Evolutionary conservation across 1,139 yeast species (phyloP).

Genomic region (Pichia inconspicua): DNA sequence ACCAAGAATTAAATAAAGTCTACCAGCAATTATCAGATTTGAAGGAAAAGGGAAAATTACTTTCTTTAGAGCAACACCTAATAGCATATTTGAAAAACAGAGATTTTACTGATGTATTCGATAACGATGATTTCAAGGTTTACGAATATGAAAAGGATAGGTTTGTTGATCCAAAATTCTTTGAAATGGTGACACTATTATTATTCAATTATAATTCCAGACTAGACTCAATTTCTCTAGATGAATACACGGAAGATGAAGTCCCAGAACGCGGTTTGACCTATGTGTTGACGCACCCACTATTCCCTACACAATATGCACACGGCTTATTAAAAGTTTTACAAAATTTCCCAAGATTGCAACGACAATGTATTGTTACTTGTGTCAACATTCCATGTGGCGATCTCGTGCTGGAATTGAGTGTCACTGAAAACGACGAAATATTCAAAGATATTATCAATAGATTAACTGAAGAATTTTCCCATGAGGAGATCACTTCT

Average conservation of each 20-base stretch:
- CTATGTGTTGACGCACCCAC: conserved; percentile 78
- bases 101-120: conserved; percentile 8
- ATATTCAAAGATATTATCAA: conserved; percentile 62
- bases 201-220: conserved; percentile 17
- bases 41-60: conserved; percentile 15
- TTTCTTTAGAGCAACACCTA: conserved; percentile 18
- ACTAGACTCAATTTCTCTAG: conserved; percentile 10
- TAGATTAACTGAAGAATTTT: conserved; percentile 56
- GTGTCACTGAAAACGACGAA: conserved; percentile 43
- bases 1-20: conserved; percentile 16
- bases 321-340: conserved; percentile 47
- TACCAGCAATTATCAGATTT: conserved; percentile 19
- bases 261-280: conserved; percentile 57
- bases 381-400: conserved; percentile 60
- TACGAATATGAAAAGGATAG: conserved; percentile 64
- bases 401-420: conserved; percentile 57
- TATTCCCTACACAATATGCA: conserved; percentile 59
- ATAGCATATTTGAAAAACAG: conserved; percentile 22
- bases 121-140: conserved; percentile 30
- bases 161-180: conserved; percentile 54
- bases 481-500: conserved; percentile 40
- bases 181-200: conserved; percentile 38
- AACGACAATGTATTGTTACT: conserved; percentile 75
- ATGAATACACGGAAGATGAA: conserved; percentile 16
- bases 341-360: conserved; percentile 44